Percentiles rank a stretch among this genome's conserved stretches.
Conservation (phyloP, 441 rosid species). For the Macaranga tanarius region DNA sequence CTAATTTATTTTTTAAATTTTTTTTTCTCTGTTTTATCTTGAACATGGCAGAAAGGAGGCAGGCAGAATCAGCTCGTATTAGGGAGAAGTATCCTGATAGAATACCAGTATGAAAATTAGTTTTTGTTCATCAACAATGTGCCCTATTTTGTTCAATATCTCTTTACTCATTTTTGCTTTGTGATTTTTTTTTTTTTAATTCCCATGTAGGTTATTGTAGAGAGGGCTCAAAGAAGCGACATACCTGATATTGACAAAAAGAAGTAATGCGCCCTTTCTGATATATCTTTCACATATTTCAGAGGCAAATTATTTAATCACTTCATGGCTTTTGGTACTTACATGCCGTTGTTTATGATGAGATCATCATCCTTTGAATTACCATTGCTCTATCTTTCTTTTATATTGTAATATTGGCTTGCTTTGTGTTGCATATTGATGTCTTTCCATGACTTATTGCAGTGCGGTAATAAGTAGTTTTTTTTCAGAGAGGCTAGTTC, state of each 20-base stretch:
- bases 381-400: no score
- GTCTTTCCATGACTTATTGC: no score
- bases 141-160: background rate
- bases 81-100: conserved; percentile 87
- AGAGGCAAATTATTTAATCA: background rate
- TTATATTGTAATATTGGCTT: no score
- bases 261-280: conserved; percentile 39
- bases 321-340: no score
- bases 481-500: no score
- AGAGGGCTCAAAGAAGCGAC: conserved; percentile 87
- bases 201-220: conserved; percentile 74
- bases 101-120: conserved; percentile 63
- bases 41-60: conserved; percentile 73
- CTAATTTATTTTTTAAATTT: conserved; percentile 1
- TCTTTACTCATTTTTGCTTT: background rate
- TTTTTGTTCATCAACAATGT: background rate
- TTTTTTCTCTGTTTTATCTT: background rate
- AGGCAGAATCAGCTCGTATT: conserved; percentile 87
- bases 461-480: no score
- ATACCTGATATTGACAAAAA: conserved; percentile 97
- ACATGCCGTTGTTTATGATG: no score
- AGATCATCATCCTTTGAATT: no score
- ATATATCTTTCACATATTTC: background rate
- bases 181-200: background rate
- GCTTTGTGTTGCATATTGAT: no score